Evolutionary conservation across 345 rosid species (phyloP), one percentile per base, ranked within the genome.

Genomic region (Hibiscus mutabilis): DNA sequence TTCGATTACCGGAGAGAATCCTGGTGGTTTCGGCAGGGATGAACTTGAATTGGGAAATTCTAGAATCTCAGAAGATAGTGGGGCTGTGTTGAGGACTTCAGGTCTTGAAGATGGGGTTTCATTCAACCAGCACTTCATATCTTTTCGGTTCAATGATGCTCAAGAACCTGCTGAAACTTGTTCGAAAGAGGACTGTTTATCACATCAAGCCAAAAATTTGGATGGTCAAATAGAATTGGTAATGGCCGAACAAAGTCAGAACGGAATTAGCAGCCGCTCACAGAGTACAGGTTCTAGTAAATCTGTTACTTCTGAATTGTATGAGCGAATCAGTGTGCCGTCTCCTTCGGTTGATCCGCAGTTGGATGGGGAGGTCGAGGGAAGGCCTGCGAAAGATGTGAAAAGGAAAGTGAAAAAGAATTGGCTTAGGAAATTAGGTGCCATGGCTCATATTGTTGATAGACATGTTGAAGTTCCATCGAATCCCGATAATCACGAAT

Each of bases 231-330:
- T 65, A 29, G 79, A 84, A 51, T 76, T 81, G 59, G 69, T 69
- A 2, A 76, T 77, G 56, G 81, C 73, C 64, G 83, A 71, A 56
- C 46, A 79, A n/a, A 27, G 33, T 42, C 80, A 52, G 58, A 69
- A 77, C 69, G 85, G 70, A 65, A 74, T 71, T 47, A 65, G 68
- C 24, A 79, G 75, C 62, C 72, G 73, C 51, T 80, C 52, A 82
- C 73, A 14, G 83, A 81, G 70, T 61, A 74, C 33, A 16, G 82
- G 83, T 55, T 84, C 83, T 0, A 81, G 79, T 73, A 74, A 61
- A n/a, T 84, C 83, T 14, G 79, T 70, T 62, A 85, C 85, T 75
- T 80, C 79, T 73, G 89, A 87, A 72, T 91, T 83, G 70, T 75
- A 81, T 18, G 75, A 76, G 31, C 77, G 77, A 65, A 74, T 80